These are phyloP conservation scores for Myxozyma nipponensis DNA, from an alignment of 805 yeast species.

Conservation along the genomic window DNA sequence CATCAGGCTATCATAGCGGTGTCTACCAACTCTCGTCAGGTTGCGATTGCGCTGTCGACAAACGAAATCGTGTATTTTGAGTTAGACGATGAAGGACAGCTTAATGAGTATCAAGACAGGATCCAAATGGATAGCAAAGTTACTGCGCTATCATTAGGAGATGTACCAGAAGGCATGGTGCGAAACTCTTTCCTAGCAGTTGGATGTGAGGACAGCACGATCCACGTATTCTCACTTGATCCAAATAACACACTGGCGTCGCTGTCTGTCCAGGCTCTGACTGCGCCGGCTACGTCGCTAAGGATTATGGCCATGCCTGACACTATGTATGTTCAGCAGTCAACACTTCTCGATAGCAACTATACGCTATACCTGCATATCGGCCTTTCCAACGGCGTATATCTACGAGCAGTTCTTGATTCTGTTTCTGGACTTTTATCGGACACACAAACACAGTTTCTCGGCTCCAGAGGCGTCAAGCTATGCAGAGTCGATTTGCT, in stretches of 20 bases:
- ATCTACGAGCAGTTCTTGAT: slow-evolving; percentile 60
- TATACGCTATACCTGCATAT: slow-evolving; percentile 52
- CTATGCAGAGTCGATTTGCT: slow-evolving; percentile 42
- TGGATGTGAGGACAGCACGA: slow-evolving; percentile 65
- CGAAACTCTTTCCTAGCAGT: slow-evolving; percentile 60
- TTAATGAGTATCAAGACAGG: slow-evolving; percentile 67
- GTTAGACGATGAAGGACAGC: slow-evolving; percentile 50
- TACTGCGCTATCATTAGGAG: slow-evolving; percentile 46
- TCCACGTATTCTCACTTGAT: slow-evolving; percentile 63
- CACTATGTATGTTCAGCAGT: slow-evolving; percentile 10
- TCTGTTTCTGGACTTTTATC: slow-evolving; percentile 55
- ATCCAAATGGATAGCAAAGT: slow-evolving; percentile 52
- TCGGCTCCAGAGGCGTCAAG: slow-evolving; percentile 65
- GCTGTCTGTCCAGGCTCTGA: slow-evolving; percentile 61
- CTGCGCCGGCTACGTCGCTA: slow-evolving; percentile 47
- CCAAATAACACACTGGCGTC: slow-evolving; percentile 57
- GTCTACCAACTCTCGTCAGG: slow-evolving; percentile 61
- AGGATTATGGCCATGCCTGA: slow-evolving; percentile 38
- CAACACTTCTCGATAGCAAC: slow-evolving; percentile 16
- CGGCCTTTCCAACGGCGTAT: slow-evolving; percentile 82
- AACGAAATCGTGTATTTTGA: slow-evolving; percentile 81
- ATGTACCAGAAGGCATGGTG: slow-evolving; percentile 45
- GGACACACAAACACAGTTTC: slow-evolving; percentile 63
- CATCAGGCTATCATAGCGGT: slow-evolving; percentile 63
- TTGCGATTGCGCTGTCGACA: slow-evolving; percentile 67